Evolutionary conservation across 2,329 filamentous ascomycete species (phyloP).

Genomic region (Aspergillus chevalieri): DNA sequence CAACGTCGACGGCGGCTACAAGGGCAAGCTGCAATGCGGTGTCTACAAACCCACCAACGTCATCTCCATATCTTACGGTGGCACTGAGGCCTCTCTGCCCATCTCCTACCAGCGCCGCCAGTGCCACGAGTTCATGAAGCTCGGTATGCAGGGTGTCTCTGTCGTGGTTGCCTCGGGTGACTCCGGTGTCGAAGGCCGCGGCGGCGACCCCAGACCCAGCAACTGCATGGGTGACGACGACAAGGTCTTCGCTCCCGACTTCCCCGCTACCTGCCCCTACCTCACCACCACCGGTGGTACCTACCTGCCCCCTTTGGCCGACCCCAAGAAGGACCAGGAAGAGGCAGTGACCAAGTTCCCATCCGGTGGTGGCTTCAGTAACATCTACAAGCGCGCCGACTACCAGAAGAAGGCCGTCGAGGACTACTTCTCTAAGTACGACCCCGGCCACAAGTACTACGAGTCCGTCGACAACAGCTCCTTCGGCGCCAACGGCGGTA

Average conservation of each 20-base stretch:
- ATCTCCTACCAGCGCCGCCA: constrained; percentile 33
- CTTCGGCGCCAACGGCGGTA: constrained; percentile 21
- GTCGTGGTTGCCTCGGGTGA: constrained; percentile 45
- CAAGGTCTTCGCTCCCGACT: constrained; percentile 33
- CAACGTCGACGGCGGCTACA: constrained; percentile 34
- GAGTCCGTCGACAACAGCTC: constrained; percentile 25
- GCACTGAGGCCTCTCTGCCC: constrained; percentile 27
- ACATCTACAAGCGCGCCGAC: constrained; percentile 35
- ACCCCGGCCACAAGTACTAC: constrained; percentile 25
- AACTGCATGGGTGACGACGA: constrained; percentile 30
- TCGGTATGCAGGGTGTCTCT: constrained; percentile 44
- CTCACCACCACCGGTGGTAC: constrained; percentile 37
- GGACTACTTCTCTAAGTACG: constrained; percentile 26
- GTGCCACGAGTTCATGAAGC: constrained; percentile 44
- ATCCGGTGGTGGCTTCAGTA: constrained; percentile 40
- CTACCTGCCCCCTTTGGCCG: constrained; percentile 25
- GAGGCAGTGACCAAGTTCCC: constrained; percentile 32
- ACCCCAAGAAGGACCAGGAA: constrained; percentile 26
- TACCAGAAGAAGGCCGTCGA: constrained; percentile 35
- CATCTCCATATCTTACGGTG: constrained; percentile 32
- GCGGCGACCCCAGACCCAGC: constrained; percentile 22
- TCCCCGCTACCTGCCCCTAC: constrained; percentile 30
- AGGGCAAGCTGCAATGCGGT: constrained; percentile 39
- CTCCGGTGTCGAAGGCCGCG: constrained; percentile 34
- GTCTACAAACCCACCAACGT: constrained; percentile 52